Base-by-base conservation (phyloP, 805 yeast genomes). In the Teunomyces pallodes region DNA sequence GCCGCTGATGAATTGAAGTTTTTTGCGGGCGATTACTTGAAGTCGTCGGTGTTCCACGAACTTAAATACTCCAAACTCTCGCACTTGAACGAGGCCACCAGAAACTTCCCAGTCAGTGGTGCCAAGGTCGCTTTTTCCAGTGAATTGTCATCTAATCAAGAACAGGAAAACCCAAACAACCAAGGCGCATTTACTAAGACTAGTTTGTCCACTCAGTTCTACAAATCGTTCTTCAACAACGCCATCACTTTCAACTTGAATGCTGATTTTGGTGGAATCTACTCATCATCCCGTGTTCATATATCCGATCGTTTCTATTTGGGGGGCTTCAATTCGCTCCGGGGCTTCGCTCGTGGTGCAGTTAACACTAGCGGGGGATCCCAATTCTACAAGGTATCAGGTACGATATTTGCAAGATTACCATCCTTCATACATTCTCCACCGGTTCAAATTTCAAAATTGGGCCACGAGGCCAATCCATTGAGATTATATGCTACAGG, bases 331-430 rank as follows among this genome's bases (percentile, higher is more conserved):
- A 77, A 82, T 46, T 86, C 84, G 46, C 81, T 90, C 27, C 74
- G 86, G 48, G 90, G 91, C 1, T 88, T 86, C 59, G 74, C 79
- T 30, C 70, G 77, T 46, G 84, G 84, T 69, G 81, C 88, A 0
- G 63, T 87, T 31, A 91, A 94, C 10, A 82, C 84, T 1, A 73
- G 81, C 48, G 96, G 96, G 5, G 96, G 96, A 5, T 79, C 81
- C 33, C 76, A 74, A 47, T 83, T 75, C 58, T 64, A 77, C 44
- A 79, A 86, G 28, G 66, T 79, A 20, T 87, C 90, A 3, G 53
- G 77, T 2, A 78, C 86, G 36, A 26, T 85, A n/a, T 80, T 80
- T 56, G 68, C 84, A 17, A 77, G 80, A 40, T 55, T 89, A 20
- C 94, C 96, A 3, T 35, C 46, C 13, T 62, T 64, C 64, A 76